Evolutionary conservation across 225 moss, liverwort and hornwort genomes (phyloP), one percentile per base, ranked within the genome.

Genomic region (Sphagnum contortum): DNA sequence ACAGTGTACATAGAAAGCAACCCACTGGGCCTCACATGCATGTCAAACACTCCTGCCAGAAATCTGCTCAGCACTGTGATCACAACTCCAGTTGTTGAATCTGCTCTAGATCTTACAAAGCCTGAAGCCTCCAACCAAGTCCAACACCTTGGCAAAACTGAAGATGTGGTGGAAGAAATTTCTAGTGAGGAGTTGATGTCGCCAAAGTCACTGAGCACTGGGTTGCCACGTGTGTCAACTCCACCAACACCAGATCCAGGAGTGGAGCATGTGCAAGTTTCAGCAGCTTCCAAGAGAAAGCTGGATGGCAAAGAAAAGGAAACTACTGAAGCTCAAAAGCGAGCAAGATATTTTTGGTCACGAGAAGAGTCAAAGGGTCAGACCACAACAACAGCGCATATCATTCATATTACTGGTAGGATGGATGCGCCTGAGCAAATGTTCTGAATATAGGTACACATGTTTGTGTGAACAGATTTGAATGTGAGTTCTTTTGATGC

Each of bases 291-390:
- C 49, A 81, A 76, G 74, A 78, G 77, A 69, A 76, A 65, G 60
- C 47, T 63, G 50, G 69, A 47, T 49, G 57, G 47, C 68, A 58
- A 62, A 57, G 68, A 51, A 57, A 48, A 55, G 46, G 49, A 46
- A 66, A 55, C 60, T 2, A 72, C 60, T 44, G 50, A 12, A 8
- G 62, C 64, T 14, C 51, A 64, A 48, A 85, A 71, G 47, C 6
- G 12, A 48, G 64, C 78, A 8, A 81, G 60, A 65, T 74, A 71
- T 69, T 72, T 13, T 55, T 85, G 85, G 85, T 85, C 85, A 8
- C 76, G 75, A 75, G 81, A 85, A 12, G n/a, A 57, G 11, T 6
- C 57, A 49, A 45, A 57, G 1, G 47, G 7, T 4, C 5, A 55
- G 9, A 46, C n/a, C 47, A 66, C 56, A 61, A 71, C 47, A 68